These are phyloP conservation scores for Apiotrichum laibachii DNA, from an alignment of 1,284 basidiomycete species.

Conservation along the genomic window DNA sequence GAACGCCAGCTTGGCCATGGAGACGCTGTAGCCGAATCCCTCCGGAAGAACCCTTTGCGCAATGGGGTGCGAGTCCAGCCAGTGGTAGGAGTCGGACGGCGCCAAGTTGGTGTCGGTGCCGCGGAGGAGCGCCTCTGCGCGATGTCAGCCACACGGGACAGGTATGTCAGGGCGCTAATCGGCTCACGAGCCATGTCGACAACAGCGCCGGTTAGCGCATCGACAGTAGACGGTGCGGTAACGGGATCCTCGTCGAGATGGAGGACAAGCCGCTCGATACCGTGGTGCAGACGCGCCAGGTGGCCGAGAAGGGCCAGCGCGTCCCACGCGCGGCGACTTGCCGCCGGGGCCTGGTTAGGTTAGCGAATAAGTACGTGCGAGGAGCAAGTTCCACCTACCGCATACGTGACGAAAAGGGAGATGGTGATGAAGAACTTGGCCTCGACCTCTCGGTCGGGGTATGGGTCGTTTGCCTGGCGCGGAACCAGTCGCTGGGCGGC, in stretches of 20 bases:
- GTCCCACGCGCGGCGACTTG: background rate
- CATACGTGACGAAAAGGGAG: slow-evolving; percentile 5
- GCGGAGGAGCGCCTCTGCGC: background rate
- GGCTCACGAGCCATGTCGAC: background rate
- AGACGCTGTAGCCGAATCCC: slow-evolving; percentile 9
- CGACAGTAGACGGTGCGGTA: background rate
- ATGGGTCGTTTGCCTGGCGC: background rate
- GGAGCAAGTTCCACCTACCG: background rate
- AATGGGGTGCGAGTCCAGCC: slow-evolving; percentile 7
- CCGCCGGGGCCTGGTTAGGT: background rate
- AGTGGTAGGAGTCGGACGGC: background rate
- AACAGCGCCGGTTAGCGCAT: background rate
- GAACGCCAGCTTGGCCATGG: slow-evolving; percentile 9
- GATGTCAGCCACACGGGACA: background rate
- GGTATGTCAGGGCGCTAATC: background rate
- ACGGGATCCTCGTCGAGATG: background rate
- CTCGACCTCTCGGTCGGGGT: background rate
- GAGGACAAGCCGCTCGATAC: background rate
- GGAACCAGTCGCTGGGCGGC: background rate
- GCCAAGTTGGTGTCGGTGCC: background rate
- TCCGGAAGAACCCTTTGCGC: slow-evolving; percentile 12
- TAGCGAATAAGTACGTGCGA: background rate
- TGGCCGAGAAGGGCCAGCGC: background rate
- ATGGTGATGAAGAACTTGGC: slow-evolving; percentile 8
- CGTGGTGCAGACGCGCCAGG: background rate